Base-by-base conservation (phyloP, 2,329 filamentous ascomycete genomes). In the Periconia macrospinosa region DNA sequence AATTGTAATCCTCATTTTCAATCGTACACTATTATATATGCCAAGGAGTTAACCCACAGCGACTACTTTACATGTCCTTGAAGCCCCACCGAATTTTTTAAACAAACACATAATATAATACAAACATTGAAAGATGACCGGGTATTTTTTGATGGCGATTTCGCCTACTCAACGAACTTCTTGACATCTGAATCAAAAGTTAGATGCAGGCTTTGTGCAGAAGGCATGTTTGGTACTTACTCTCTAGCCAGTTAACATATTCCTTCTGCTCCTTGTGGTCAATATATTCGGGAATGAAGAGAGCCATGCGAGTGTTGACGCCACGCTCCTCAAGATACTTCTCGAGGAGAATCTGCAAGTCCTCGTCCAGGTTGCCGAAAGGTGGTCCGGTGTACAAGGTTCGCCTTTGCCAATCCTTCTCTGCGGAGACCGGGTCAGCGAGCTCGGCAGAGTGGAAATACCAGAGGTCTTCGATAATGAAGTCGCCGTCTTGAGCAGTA, bases 191-290 rank as follows among this genome's bases (percentile, higher is more conserved):
- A 43, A 46, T 50, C 47, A 35, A 3, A 17, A 13, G 55, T 72
- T 64, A 42, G 59, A 9, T 17, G 20, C 2, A 10, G 9, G n/a
- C 13, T 9, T 30, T 30, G 6, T 17, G 30, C 23, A 41, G 6
- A 30, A 17, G 44, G n/a, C 23, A 41, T 41, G 14, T 9, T 40
- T 11, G 7, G 33, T 15, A 70, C 69, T 63, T 61, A 72, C 67
- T 86, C 75, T 86, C 84, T 75, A 99, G 80, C 94, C 95, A 99
- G 62, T 83, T 80, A 57, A 95, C 80, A 77, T 99, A 99, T 83
- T 99, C 94, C 79, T 87, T 89, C 85, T 97, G 93, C 85, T 99
- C 94, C 87, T 99, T 99, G 78, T 90, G 86, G 73, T 97, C 92
- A 70, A 97, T 92, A 79, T 96, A 99, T 75, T 97, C 92, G 37